A percentile compares a stretch with the other conserved stretches of the same genome.
These are phyloP conservation scores for Coprinopsis strossmayeri DNA, from an alignment of 768 basidiomycete genomes.

Conservation along the genomic window DNA sequence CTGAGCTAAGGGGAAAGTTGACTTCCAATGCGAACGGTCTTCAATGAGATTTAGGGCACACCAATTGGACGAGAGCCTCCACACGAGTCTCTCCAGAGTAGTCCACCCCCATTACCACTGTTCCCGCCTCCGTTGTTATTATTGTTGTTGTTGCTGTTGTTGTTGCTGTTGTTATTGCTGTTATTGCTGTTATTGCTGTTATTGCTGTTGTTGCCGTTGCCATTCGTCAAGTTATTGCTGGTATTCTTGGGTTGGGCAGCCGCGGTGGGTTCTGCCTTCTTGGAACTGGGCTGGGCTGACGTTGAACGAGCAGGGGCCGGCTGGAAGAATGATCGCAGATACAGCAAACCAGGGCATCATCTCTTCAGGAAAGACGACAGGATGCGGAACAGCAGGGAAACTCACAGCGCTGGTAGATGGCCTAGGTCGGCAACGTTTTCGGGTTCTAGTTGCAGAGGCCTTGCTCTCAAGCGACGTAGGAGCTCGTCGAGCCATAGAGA, in stretches of 20 bases:
- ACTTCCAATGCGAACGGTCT: constrained; percentile 1
- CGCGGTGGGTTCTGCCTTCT: no score
- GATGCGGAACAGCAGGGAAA: no score
- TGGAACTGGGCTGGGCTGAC: no score
- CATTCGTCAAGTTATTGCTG: no score
- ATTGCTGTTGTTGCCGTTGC: background rate
- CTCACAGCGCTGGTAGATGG: background rate
- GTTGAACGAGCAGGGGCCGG: background rate
- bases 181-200: background rate
- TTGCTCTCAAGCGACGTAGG: background rate
- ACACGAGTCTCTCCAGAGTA: constrained; percentile 21
- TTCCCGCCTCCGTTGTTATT: background rate
- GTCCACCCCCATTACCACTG: constrained; percentile 6
- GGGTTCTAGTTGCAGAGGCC: constrained; percentile 10
- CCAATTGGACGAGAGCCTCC: constrained; percentile 46
- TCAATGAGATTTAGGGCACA: constrained; percentile 16
- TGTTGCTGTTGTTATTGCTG: background rate
- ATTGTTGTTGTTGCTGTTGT: background rate
- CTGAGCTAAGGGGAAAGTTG: constrained; percentile 28
- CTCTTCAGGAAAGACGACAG: no score
- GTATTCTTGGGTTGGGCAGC: no score
- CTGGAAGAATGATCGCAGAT: no score
- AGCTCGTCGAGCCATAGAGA: constrained; percentile 25
- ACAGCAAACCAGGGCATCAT: no score
- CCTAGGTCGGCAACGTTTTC: constrained; percentile 5